Base-by-base conservation (phyloP, 1,284 basidiomycete genomes). In the Retiboletus flavoniger region DNA sequence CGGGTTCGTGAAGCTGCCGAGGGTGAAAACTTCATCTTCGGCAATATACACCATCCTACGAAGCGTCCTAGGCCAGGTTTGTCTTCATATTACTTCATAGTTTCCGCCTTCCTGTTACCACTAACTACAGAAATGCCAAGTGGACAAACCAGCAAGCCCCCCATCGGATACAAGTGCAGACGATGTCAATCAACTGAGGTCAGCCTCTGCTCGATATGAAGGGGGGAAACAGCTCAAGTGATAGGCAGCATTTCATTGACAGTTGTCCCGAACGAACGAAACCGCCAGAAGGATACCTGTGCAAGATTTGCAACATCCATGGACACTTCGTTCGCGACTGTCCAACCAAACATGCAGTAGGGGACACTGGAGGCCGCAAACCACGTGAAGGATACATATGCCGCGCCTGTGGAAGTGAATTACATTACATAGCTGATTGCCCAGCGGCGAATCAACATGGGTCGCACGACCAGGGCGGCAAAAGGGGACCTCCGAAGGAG, bases 301-400 rank as follows among this genome's bases (percentile, higher is more conserved):
- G 93, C 75, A 90, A 80, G 66, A 82, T 93, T 24, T 95, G 93
- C 65, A 81, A 84, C 51, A 80, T 78, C 84, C 74, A 85, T 31
- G 93, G 89, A 35, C 93, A 95, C 69, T 83, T 91, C 61, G 81
- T 95, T 50, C 88, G 90, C 34, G 91, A 95, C 64, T 95, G 93
- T 70, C 92, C 93, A 0, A 85, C 86, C 17, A 83, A 81, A 67
- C 79, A 90, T 59, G 83, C 83, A 13, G 75, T 82, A 5, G 89
- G 87, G 3, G 88, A 91, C 63, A 90, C 88, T 0, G 87, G 88
- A 11, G 88, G 89, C 8, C 80, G 78, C 39, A 92, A 90, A 68
- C 91, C 91, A 6, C 88, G 80, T 55, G 78, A 85, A 65, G 91
- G 91, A 36, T 96, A 95, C 62, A 80, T 90, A 8, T 96, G 93